phyloP scores from a whole-genome alignment of 2,329 filamentous ascomycete genomes.

The Penicillium sp. region DNA sequence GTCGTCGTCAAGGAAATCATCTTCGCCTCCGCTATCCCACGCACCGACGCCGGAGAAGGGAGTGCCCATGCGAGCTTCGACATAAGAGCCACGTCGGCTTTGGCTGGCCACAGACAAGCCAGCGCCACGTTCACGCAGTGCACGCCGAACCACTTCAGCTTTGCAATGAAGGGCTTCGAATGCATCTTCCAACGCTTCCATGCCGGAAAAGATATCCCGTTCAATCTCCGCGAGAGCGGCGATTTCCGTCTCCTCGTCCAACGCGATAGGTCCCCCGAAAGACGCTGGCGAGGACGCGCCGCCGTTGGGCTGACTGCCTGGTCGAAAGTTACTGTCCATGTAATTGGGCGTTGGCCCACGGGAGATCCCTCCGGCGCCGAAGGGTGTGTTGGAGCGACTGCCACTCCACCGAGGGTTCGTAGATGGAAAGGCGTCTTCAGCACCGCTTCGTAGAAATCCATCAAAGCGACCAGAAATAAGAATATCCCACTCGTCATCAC shows the following conservation, averaged over 20 bases:
- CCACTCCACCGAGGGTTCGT: slow-evolving; percentile 29
- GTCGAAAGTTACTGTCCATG: slow-evolving; percentile 40
- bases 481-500: slow-evolving; percentile 92
- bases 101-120: slow-evolving; percentile 56
- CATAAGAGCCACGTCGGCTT: slow-evolving; percentile 38
- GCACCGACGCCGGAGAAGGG: slow-evolving; percentile 29
- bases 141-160: slow-evolving; percentile 72
- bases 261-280: slow-evolving; percentile 68
- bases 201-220: slow-evolving; percentile 84
- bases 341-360: slow-evolving; percentile 32
- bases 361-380: slow-evolving; percentile 29
- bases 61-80: slow-evolving; percentile 41
- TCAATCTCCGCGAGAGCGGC: slow-evolving; percentile 85
- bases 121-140: slow-evolving; percentile 73
- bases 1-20: slow-evolving; percentile 43
- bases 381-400: slow-evolving; percentile 37
- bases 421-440: slow-evolving; percentile 51
- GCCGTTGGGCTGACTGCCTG: slow-evolving; percentile 38
- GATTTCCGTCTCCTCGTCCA: slow-evolving; percentile 92
- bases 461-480: slow-evolving; percentile 89
- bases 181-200: slow-evolving; percentile 90
- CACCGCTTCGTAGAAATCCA: slow-evolving; percentile 90
- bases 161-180: slow-evolving; percentile 86
- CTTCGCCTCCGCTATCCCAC: slow-evolving; percentile 41
- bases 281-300: slow-evolving; percentile 51